Evolutionary conservation across 192 early-diverging fungal genomes (phyloP), one percentile per base, ranked within the genome.

Genomic region (Hyaloraphidium curvatum): DNA sequence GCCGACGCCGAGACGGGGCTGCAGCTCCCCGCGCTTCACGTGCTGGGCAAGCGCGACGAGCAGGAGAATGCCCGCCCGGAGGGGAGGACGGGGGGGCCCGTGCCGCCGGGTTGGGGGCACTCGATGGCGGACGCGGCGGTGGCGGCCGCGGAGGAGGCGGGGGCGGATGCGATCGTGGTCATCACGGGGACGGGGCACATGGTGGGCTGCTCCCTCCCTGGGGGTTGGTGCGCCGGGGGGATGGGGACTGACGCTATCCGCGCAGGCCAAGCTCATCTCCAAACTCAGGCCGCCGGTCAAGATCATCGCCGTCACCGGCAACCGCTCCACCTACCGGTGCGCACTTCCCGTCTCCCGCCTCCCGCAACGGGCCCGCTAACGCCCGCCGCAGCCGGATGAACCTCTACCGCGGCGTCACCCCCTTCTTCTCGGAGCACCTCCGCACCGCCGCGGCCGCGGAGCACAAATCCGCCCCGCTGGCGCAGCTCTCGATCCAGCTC

Each of bases 121-220:
- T 59, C 72, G 14, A 66, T 75, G 39, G 73, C 73, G 9, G 71
- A 75, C 56, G 70, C 73, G 7, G 67, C 73, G 19, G 71, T 75
- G 2, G 66, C 68, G 2, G 71, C 71, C 2, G 61, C 65, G 1
- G 50, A 58, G 29, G 71, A 75, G 62, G 71, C 58, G 7, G 31
- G 25, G 23, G 72, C 67, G 3, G 25, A 58, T 2, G 67, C 70
- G 1, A 62, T 75, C 39, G 55, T 75, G 22, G 67, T 70, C 7
- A 70, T 72, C 55, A 55, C 54, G 1, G 54, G 26, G 19, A 55
- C 54, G 19, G 54, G 54, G 16, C 27, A 55, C 29, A 55, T 52
- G 19, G 43, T 23, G 30, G 52, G 29, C 51, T 50, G 54, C 31
- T 48, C 23, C 23, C 70, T 65, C 3, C 56, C 65, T 0, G 25